Base-by-base conservation (phyloP, 176 grass and related monocot species). In the Oryza nivara region DNA sequence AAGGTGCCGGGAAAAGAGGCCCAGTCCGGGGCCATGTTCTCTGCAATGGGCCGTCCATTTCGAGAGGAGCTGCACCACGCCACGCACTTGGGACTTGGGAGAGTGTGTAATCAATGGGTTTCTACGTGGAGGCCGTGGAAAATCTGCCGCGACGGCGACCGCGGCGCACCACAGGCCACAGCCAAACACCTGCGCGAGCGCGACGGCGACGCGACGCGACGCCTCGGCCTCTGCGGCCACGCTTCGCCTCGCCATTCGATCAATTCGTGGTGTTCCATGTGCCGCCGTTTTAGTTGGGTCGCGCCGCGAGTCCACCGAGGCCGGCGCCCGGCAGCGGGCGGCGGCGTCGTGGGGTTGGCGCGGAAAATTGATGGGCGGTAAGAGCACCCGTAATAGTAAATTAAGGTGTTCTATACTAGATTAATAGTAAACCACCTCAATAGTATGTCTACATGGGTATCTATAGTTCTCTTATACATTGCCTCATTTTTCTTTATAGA, bases 31-130 rank as follows among this genome's bases (percentile, higher is more conserved):
- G 65, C 17, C 85, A 38, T 63, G 79, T 71, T 30, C 65, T 65
- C 26, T 73, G 43, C 43, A 44, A 54, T 66, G 73, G 86, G 74
- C 80, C 22, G 74, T 43, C 67, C 73, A 41, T 15, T 47, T 30
- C 75, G 28, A 7, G 35, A 1, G 1, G 35, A 1, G 1, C 10
- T 1, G 20, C 10, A 4, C 35, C 4, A 5, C 35, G 4, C 9
- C 7, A 28, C 71, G 71, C 17, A 58, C 17, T 17, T 54, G 5
- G 51, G 51, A 58, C 17, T 17, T 54, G 5, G 51, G 51, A 54
- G 14, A 54, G 51, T 5, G 40, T 41, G 40, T 54, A 2, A 54
- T 54, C 9, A 43, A 20, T 12, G 20, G 0, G 4, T 43, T 71
- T 43, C 38, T 4, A 7, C 41, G 20, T 72, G 4, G 68, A n/a